Conservation (phyloP, 2,329 filamentous ascomycete species). For the Periconia digitata region DNA sequence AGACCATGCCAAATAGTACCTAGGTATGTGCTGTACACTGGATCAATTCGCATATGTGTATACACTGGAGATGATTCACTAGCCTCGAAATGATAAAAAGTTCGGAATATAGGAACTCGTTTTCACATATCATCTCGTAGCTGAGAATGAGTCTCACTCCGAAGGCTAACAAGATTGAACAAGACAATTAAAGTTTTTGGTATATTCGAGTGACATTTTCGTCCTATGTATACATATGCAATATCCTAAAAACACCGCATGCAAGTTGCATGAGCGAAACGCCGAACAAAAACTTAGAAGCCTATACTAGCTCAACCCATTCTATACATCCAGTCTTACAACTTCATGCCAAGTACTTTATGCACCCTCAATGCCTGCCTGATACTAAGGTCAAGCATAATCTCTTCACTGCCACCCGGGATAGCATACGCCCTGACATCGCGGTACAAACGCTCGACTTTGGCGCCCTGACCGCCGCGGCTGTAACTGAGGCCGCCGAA, state of each 20-base stretch:
- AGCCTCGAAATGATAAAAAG: too few species aligned
- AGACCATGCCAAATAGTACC: too few species aligned
- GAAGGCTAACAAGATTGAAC: not conserved
- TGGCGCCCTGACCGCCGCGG: constrained; percentile 89
- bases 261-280: not conserved
- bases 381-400: constrained; percentile 97
- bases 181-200: not conserved
- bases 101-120: too few species aligned
- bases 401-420: constrained; percentile 94
- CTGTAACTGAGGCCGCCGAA: constrained; percentile 93
- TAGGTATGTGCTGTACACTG: too few species aligned
- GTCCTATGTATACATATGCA: not conserved
- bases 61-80: too few species aligned
- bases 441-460: constrained; percentile 91
- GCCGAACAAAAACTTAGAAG: not conserved
- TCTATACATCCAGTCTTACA: constrained; percentile 54
- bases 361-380: constrained; percentile 86
- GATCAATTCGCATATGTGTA: too few species aligned
- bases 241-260: too few species aligned
- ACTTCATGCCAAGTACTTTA: constrained; percentile 92
- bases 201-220: not conserved
- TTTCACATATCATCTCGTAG: too few species aligned
- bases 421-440: constrained; percentile 95
- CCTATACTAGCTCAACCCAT: not conserved
- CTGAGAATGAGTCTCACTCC: too few species aligned